Conservation (phyloP, 768 basidiomycete genomes). For the Suillus decipiens region DNA sequence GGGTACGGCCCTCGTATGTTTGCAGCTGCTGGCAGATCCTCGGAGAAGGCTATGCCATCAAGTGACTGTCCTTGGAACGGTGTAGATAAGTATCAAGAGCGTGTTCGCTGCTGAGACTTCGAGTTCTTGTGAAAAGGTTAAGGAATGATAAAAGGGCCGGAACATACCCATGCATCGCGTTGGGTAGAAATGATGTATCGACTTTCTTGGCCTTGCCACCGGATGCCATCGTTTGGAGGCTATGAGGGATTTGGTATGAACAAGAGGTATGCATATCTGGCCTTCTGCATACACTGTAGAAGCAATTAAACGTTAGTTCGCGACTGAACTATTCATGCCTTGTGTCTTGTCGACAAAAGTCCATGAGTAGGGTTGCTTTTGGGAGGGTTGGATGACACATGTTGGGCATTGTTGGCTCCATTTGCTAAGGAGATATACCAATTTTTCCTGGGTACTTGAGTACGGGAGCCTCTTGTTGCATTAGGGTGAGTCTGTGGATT, state of each 20-base stretch:
- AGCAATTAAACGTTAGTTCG: neutral
- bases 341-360: constrained; percentile 75
- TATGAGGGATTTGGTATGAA: constrained; percentile 59
- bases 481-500: no score
- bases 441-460: no score
- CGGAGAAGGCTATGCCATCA: no score
- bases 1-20: no score
- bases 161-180: constrained; percentile 56
- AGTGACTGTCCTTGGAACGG: no score
- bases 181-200: constrained; percentile 51
- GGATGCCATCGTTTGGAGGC: constrained; percentile 79
- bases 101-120: constrained; percentile 52
- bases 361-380: constrained; percentile 66
- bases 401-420: no score
- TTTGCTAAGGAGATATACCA: no score
- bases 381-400: constrained; percentile 38
- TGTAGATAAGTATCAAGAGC: no score
- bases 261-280: constrained; percentile 61
- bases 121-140: constrained; percentile 55
- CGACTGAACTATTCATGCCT: constrained; percentile 43
- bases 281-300: constrained; percentile 49
- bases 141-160: neutral
- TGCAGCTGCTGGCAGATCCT: no score
- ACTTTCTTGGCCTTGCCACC: constrained; percentile 73
- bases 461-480: no score